Conservation (phyloP, 1,139 yeast species). For the Debaryomyces psychrophilus region DNA sequence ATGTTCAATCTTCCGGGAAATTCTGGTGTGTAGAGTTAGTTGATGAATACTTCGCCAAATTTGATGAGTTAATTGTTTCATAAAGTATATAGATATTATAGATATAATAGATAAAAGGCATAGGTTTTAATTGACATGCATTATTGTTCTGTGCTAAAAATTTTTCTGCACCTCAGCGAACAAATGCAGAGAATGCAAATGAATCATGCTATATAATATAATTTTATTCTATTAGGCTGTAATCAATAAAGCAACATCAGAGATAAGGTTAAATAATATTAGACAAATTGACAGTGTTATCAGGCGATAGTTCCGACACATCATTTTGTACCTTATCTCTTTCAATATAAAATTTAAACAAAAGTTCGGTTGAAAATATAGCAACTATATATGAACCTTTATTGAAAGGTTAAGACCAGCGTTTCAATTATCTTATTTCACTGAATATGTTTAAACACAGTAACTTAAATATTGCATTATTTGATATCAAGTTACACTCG, state of each 20-base stretch:
- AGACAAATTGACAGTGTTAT: neutral
- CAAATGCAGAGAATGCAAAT: neutral
- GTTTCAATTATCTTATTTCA: neutral
- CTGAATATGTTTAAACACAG: slow-evolving; percentile 29
- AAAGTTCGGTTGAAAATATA: neutral
- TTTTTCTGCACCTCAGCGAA: neutral
- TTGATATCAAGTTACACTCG: slow-evolving; percentile 47
- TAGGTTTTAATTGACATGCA: neutral
- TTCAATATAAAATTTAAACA: neutral
- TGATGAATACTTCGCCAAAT: slow-evolving; percentile 59
- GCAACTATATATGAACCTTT: neutral
- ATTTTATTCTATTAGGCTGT: neutral
- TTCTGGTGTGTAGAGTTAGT: slow-evolving; percentile 77
- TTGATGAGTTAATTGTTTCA: slow-evolving; percentile 31
- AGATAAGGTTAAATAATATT: neutral
- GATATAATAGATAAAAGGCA: neutral
- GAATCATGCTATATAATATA: no score
- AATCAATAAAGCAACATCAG: neutral
- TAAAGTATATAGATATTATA: neutral
- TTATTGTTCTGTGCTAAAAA: neutral
- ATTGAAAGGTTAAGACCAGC: neutral
- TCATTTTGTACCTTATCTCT: neutral
- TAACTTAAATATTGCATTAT: slow-evolving; percentile 28
- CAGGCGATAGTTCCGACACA: neutral
- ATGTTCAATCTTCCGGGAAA: slow-evolving; percentile 56